Percentiles rank a stretch among this genome's conserved stretches.
phyloP scores from a whole-genome alignment of 2,329 filamentous ascomycete genomes.

The Colletotrichum euphorbiae region DNA sequence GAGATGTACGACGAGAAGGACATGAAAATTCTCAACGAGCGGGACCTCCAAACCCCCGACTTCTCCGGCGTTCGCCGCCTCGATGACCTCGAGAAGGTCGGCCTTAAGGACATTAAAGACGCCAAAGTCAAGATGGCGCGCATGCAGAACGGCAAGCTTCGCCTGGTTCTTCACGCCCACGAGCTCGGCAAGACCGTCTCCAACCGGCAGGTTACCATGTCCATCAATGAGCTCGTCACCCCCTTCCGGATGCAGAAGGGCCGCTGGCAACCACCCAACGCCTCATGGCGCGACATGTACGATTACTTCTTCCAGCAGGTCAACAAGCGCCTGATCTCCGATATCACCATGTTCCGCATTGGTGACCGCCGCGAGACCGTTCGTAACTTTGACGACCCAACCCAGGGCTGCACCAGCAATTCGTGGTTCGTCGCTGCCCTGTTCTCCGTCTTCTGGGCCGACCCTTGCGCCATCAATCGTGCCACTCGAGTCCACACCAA shows the following conservation, averaged over 20 bases:
- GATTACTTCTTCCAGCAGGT: conserved; percentile 50
- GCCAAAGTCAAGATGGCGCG: conserved; percentile 53
- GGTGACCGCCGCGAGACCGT: conserved; percentile 40
- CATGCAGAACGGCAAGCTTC: conserved; percentile 59
- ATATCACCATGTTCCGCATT: conserved; percentile 47
- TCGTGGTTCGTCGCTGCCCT: conserved; percentile 58
- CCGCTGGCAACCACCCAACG: conserved; percentile 54
- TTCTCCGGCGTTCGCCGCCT: conserved; percentile 53
- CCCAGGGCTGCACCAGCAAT: conserved; percentile 56
- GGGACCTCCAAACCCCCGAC: conserved; percentile 56
- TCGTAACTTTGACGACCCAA: conserved; percentile 54
- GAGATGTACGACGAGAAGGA: conserved; percentile 54
- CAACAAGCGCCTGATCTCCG: conserved; percentile 48
- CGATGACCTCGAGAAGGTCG: conserved; percentile 55
- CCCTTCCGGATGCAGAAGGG: conserved; percentile 50
- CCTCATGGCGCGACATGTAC: conserved; percentile 55
- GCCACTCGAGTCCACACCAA: conserved; percentile 44
- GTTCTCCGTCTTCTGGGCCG: conserved; percentile 59
- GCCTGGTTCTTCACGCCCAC: conserved; percentile 52
- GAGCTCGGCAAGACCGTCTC: conserved; percentile 51
- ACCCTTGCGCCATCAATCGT: conserved; percentile 56
- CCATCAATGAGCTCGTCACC: conserved; percentile 54
- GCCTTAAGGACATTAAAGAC: conserved; percentile 52
- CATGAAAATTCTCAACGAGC: conserved; percentile 55
- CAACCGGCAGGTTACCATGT: conserved; percentile 54